These are phyloP conservation scores for Aspergillus sp. DNA, from an alignment of 2,329 filamentous ascomycete species.

Conservation along the genomic window DNA sequence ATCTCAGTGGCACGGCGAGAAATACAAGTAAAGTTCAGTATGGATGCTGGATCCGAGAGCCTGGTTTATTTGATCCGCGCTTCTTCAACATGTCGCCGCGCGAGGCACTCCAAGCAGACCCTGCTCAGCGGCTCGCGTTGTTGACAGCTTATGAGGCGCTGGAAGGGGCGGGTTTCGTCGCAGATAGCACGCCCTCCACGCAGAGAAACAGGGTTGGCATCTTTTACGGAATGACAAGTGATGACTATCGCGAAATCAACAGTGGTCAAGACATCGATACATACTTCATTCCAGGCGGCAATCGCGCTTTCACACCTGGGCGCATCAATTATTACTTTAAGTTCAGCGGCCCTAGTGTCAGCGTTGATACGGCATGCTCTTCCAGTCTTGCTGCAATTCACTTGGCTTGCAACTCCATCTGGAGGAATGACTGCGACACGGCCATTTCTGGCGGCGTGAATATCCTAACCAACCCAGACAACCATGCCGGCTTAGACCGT, in stretches of 20 bases:
- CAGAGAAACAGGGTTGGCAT: constrained; percentile 66
- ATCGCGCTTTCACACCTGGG: constrained; percentile 48
- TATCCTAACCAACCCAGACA: constrained; percentile 75
- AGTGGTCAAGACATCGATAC: constrained; percentile 70
- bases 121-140: constrained; percentile 75
- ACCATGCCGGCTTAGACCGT: constrained; percentile 72
- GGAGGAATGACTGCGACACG: constrained; percentile 76
- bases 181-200: constrained; percentile 69
- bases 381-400: constrained; percentile 73
- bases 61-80: constrained; percentile 74
- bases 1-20: constrained; percentile 69
- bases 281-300: constrained; percentile 66
- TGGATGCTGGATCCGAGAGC: constrained; percentile 74
- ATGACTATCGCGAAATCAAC: constrained; percentile 77
- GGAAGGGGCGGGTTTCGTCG: constrained; percentile 77
- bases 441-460: constrained; percentile 78
- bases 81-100: constrained; percentile 88
- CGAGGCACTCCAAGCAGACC: constrained; percentile 77
- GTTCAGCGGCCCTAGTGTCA: constrained; percentile 71
- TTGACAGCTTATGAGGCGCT: constrained; percentile 79
- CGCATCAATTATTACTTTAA: constrained; percentile 67
- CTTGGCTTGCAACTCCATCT: constrained; percentile 69
- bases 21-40: constrained; percentile 77
- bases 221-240: constrained; percentile 74
- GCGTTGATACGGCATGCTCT: constrained; percentile 76